These are phyloP conservation scores for Purpureocillium lavendulum DNA, from an alignment of 2,329 filamentous ascomycete genomes.

Conservation along the genomic window DNA sequence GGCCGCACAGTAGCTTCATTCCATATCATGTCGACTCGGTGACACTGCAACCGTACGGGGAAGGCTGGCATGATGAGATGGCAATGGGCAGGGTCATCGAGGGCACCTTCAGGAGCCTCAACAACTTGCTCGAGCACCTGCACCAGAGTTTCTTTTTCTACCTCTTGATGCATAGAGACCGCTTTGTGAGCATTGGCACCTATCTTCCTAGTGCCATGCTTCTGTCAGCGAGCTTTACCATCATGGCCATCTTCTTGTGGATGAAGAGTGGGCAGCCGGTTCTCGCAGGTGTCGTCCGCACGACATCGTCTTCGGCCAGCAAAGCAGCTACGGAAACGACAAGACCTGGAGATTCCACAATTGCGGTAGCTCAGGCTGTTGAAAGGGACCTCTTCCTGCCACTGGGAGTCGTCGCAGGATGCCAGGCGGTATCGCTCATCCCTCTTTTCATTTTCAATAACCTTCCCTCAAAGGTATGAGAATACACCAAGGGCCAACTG, in stretches of 20 bases:
- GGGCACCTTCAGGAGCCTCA: conserved; percentile 84
- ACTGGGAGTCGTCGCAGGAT: conserved; percentile 59
- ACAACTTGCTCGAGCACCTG: conserved; percentile 92
- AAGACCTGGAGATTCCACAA: conserved; percentile 15
- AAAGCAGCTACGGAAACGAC: conserved; percentile 13
- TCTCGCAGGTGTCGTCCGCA: too few species aligned
- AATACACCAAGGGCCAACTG: background rate
- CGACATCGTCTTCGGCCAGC: background rate
- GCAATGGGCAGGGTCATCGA: conserved; percentile 83
- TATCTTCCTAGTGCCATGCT: conserved; percentile 98
- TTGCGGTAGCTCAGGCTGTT: conserved; percentile 16
- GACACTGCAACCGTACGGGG: conserved; percentile 80
- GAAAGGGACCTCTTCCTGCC: conserved; percentile 67
- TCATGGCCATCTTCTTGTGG: conserved; percentile 94
- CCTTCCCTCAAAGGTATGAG: conserved; percentile 53
- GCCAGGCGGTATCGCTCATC: conserved; percentile 69
- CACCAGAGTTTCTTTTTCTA: conserved; percentile 99
- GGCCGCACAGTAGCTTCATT: conserved; percentile 91
- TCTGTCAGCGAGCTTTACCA: conserved; percentile 86
- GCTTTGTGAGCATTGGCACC: conserved; percentile 96
- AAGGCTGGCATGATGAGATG: conserved; percentile 98
- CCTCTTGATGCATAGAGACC: conserved; percentile 79
- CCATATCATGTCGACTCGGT: conserved; percentile 96
- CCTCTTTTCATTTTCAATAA: conserved; percentile 86
- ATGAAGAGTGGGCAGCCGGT: conserved; percentile 63